Base-by-base conservation (phyloP, 2,329 filamentous ascomycete genomes). In the Dryadomyces sulphureus region DNA sequence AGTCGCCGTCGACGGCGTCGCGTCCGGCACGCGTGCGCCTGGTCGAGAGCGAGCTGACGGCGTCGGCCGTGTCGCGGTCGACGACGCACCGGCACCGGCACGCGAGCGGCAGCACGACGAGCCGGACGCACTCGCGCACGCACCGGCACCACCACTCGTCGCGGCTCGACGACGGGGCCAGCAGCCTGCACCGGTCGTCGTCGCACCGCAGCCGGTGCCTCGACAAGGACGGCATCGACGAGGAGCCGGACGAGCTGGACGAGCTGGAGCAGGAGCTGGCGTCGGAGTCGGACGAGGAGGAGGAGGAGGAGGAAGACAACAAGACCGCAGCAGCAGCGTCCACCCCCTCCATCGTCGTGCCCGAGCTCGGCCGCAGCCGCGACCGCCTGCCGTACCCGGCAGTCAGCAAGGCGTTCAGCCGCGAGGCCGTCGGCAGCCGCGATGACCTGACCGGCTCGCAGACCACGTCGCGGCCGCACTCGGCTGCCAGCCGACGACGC, bases 371-470 rank as follows among this genome's bases (percentile, higher is more conserved):
- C 40, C 59, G 62, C 39, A 65, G 60, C 49, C 59, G 55, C 43
- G 67, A 72, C 45, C 69, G 70, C 24, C 59, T 84, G 38, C 81
- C 85, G 7, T 94, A 94, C 59, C 86, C 88, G 2, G 72, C 73
- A 11, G 87, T 93, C 62, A 92, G 84, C 64, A 95, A 93, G 64
- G 84, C 84, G 12, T 86, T 94, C 62, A 93, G 87, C 69, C 92
- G 88, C 62, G 90, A 95, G 65, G 72, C 77, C 39, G 76, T 94
- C 45, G 70, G 76, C 52, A 80, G 77, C 57, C 68, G 68, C 45
- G 74, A 79, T 40, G 69, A 75, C 45, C 53, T 74, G 42, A 14
- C 4, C 27, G 27, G 11, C n/a, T n/a, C n/a, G n/a, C n/a, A n/a
- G n/a, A n/a, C n/a, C 59, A 62, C 21, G 53, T 54, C 36, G 58